phyloP scores from a whole-genome alignment of 2,329 filamentous ascomycete genomes.

The Venturia nashicola region DNA sequence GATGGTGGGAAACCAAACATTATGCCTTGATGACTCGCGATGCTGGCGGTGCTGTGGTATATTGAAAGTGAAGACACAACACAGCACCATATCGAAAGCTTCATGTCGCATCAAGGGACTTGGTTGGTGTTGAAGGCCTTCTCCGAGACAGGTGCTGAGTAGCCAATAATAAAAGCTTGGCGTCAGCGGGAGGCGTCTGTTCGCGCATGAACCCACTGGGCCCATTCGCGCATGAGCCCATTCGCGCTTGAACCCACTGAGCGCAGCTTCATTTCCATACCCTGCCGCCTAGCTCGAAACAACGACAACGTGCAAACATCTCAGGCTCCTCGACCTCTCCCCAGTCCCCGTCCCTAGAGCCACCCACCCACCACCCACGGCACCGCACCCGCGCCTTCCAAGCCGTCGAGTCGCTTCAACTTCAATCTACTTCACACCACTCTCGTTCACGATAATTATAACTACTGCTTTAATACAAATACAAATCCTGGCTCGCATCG shows the following conservation, averaged over 20 bases:
- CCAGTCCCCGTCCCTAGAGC: too few species aligned
- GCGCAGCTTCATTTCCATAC: neutral
- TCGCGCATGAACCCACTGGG: neutral
- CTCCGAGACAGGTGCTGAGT: neutral
- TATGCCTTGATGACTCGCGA: neutral
- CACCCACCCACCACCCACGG: too few species aligned
- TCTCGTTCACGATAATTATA: neutral
- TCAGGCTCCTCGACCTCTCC: neutral
- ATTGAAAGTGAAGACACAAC: neutral
- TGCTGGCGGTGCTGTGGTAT: neutral
- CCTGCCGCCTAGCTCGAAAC: neutral
- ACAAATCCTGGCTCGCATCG: neutral
- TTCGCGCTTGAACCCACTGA: too few species aligned
- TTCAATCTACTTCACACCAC: neutral
- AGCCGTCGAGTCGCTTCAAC: neutral
- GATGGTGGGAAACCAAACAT: neutral
- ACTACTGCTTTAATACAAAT: neutral
- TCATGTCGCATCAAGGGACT: neutral
- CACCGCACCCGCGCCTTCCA: neutral
- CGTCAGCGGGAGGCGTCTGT: neutral
- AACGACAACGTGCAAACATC: neutral
- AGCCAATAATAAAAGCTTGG: neutral
- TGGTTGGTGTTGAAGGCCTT: neutral
- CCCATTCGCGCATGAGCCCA: too few species aligned
- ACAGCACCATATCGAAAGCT: neutral